phyloP scores from a whole-genome alignment of 2,329 filamentous ascomycete species.

The Fusarium equiseti region DNA sequence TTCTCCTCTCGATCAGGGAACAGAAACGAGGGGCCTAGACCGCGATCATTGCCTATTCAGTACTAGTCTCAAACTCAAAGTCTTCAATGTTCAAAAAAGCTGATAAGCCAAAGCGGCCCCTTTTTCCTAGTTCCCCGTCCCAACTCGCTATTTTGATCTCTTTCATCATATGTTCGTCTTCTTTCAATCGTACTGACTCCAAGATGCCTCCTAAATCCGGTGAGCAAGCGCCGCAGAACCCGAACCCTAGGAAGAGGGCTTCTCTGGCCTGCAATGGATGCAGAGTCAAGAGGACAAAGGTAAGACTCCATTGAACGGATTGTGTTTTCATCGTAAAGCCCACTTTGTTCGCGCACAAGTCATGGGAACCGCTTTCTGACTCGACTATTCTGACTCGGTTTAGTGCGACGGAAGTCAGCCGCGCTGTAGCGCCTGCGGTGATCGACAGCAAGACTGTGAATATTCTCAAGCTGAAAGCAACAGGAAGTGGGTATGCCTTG shows the following conservation, averaged over 20 bases:
- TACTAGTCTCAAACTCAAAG: neutral
- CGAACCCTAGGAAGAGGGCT: slow-evolving; percentile 16
- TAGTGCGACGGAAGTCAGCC: slow-evolving; percentile 19
- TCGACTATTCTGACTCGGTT: neutral
- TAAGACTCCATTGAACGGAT: neutral
- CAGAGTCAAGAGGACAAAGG: slow-evolving; percentile 16
- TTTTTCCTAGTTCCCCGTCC: neutral
- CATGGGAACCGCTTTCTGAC: neutral
- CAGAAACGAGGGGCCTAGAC: neutral
- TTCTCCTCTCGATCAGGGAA: neutral
- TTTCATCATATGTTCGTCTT: neutral
- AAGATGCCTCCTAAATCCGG: neutral
- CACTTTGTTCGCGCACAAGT: neutral
- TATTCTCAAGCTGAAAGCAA: slow-evolving; percentile 17
- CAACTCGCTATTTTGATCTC: neutral
- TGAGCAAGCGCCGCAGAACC: neutral
- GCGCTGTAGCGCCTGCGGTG: slow-evolving; percentile 8
- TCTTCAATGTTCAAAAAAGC: neutral
- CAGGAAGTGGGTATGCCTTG: neutral
- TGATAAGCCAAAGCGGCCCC: neutral
- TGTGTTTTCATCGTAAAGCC: neutral
- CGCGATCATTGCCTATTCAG: neutral
- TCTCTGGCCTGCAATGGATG: slow-evolving; percentile 16
- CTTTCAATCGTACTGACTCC: neutral
- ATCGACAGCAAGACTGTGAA: slow-evolving; percentile 10